These are phyloP conservation scores for Paraglomus brasilianum DNA, from an alignment of 192 early-diverging fungal genomes.

Conservation along the genomic window DNA sequence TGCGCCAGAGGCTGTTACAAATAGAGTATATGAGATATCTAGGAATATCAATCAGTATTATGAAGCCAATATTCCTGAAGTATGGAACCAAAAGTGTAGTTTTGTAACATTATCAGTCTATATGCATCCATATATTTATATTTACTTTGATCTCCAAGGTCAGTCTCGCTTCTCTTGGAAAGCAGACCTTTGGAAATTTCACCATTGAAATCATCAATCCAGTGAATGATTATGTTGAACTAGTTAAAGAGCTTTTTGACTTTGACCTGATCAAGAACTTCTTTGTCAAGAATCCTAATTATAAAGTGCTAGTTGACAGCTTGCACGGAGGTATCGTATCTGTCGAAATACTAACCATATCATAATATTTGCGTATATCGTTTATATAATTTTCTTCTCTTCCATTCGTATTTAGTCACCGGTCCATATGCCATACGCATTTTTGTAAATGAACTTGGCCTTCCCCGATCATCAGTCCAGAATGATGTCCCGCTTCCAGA, in stretches of 20 bases:
- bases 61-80: constrained; percentile 59
- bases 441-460: constrained; percentile 88
- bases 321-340: constrained; percentile 77
- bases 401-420: constrained; percentile 62
- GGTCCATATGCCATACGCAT: constrained; percentile 89
- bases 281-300: constrained; percentile 65
- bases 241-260: constrained; percentile 91
- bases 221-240: constrained; percentile 81
- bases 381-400: constrained; percentile 22
- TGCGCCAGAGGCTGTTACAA: constrained; percentile 92
- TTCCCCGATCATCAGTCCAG: constrained; percentile 76
- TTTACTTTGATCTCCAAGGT: constrained; percentile 42
- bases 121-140: background rate
- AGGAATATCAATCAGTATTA: constrained; percentile 70
- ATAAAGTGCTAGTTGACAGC: constrained; percentile 89
- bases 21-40: constrained; percentile 86
- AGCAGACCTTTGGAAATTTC: constrained; percentile 58
- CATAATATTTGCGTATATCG: constrained; percentile 12
- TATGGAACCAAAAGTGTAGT: constrained; percentile 32
- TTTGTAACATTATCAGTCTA: background rate
- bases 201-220: constrained; percentile 87
- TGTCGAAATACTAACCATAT: background rate
- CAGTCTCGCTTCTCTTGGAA: constrained; percentile 72
- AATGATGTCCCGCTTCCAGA: constrained; percentile 79
- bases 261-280: constrained; percentile 83